Evolutionary conservation across 2,329 filamentous ascomycete genomes (phyloP), one percentile per base, ranked within the genome.

Genomic region (Neocucurbitaria cava): DNA sequence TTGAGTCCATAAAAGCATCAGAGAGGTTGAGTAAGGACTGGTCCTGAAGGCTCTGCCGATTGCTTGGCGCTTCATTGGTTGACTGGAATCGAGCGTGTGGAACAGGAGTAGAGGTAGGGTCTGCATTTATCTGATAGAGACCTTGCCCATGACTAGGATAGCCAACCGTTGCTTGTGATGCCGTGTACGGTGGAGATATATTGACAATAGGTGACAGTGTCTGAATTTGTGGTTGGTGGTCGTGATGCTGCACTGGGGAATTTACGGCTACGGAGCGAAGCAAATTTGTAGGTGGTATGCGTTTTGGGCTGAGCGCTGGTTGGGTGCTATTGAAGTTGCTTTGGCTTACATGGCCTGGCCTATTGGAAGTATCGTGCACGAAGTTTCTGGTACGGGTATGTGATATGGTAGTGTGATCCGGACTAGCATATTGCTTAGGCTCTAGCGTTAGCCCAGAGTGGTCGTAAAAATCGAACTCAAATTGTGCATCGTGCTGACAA

Each of bases 1-100:
- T 65, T 9, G 70, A 64, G 28, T 71, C 70, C 67, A 72, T 72
- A 13, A 74, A 66, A 2, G 71, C 64, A 40, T 73, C 71, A 0
- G 68, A 71, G 1, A 74, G 55, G 28, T 57, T 71, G 5, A 73
- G 47, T 3, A 74, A 48, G 7, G 64, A 71, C 30, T 71, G 65
- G 20, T 74, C 71, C 23, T 72, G 69, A 1, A 69, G 43, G 8
- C 57, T 58, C 15, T 66, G 62, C 15, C 58, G 59, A 4, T 62
- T 56, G 31, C 49, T 40, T 1, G 43, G 42, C 3, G 56, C 17
- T 17, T 28, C 11, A 26, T 36, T 21, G 17, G 23, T 5, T 24
- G 35, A 9, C 1, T 46, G 47, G 6, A 55, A 40, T 15, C 6
- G 21, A 15, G 18, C 49, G 42, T 4, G 30, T 8, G 44, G 30